Evolutionary conservation across 1,284 basidiomycete species (phyloP).

Genomic region (Malassezia vespertilionis): DNA sequence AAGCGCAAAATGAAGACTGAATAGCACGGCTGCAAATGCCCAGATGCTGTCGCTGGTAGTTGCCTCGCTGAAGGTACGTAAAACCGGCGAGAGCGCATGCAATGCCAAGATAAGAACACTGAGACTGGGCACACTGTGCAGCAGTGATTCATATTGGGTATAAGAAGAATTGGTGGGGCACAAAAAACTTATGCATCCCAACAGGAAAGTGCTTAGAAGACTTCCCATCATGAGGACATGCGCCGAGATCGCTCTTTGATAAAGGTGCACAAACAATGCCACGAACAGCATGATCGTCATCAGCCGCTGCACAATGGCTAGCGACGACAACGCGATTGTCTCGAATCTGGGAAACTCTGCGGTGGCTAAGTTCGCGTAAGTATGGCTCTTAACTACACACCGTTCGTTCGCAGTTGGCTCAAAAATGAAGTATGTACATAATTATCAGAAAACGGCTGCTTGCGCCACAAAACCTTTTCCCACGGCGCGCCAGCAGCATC

Average conservation of each 20-base stretch:
- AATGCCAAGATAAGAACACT: slow-evolving; percentile 70
- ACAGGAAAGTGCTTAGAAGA: not conserved
- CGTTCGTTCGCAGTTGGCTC: slow-evolving; percentile 54
- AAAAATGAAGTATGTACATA: slow-evolving; percentile 70
- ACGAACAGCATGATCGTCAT: slow-evolving; percentile 24
- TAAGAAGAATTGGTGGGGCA: not conserved
- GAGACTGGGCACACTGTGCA: slow-evolving; percentile 14
- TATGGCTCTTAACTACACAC: not conserved
- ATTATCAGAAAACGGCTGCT: slow-evolving; percentile 68
- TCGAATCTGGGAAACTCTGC: slow-evolving; percentile 55
- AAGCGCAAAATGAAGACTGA: slow-evolving; percentile 57
- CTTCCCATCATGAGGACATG: slow-evolving; percentile 9
- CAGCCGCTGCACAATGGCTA: slow-evolving; percentile 29
- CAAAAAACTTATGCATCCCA: not conserved
- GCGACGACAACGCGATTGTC: slow-evolving; percentile 57
- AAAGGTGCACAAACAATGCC: slow-evolving; percentile 28
- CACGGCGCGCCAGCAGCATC: slow-evolving; percentile 51
- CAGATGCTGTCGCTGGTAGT: slow-evolving; percentile 95
- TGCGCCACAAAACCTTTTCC: slow-evolving; percentile 76
- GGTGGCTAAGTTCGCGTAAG: slow-evolving; percentile 18
- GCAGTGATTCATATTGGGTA: not conserved
- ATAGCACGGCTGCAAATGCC: slow-evolving; percentile 66
- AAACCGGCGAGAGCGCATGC: slow-evolving; percentile 76
- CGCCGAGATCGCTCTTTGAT: slow-evolving; percentile 13
- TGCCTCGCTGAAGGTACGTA: slow-evolving; percentile 80